Percentiles rank a stretch among this genome's conserved stretches.
Conservation (phyloP, 129 eudicot species). For the Chrysanthemum lavandulifolium region DNA sequence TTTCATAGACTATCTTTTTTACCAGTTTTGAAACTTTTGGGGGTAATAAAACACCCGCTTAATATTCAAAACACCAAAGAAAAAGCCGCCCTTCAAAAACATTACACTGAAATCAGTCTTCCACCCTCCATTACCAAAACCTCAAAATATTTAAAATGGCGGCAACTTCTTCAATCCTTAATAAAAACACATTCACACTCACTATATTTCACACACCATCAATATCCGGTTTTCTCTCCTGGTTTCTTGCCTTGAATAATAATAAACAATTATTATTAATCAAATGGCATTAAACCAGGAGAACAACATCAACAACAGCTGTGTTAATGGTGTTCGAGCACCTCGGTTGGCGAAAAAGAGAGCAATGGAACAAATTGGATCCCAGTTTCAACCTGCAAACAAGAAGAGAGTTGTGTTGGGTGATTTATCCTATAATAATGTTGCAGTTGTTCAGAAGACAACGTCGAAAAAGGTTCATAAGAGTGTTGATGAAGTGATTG, state of each 20-base stretch:
- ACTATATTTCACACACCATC: conserved; percentile 1
- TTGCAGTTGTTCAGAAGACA: background rate
- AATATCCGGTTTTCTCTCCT: conserved; percentile 24
- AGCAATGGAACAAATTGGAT: conserved; percentile 44
- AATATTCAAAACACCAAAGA: no score
- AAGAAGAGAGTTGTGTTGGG: conserved; percentile 73
- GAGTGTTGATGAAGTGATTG: conserved; percentile 26
- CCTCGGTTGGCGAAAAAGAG: conserved; percentile 68
- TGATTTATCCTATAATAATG: conserved; percentile 45
- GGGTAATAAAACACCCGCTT: no score
- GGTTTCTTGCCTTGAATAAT: background rate
- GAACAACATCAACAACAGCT: conserved; percentile 17
- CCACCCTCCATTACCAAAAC: conserved; percentile 1
- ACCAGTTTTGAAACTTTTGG: no score
- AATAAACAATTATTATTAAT: background rate
- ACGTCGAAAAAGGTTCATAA: conserved; percentile 25
- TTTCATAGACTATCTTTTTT: no score
- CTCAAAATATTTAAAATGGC: conserved; percentile 42
- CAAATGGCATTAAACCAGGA: conserved; percentile 60
- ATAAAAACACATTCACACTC: background rate
- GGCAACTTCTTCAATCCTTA: conserved; percentile 30
- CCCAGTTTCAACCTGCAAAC: conserved; percentile 30
- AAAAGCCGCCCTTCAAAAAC: background rate
- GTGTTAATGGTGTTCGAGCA: conserved; percentile 32
- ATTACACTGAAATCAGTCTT: background rate